Evolutionary conservation across 164 flowering plant genomes (phyloP), one percentile per base, ranked within the genome.

Genomic region (Magnolia officinalis): DNA sequence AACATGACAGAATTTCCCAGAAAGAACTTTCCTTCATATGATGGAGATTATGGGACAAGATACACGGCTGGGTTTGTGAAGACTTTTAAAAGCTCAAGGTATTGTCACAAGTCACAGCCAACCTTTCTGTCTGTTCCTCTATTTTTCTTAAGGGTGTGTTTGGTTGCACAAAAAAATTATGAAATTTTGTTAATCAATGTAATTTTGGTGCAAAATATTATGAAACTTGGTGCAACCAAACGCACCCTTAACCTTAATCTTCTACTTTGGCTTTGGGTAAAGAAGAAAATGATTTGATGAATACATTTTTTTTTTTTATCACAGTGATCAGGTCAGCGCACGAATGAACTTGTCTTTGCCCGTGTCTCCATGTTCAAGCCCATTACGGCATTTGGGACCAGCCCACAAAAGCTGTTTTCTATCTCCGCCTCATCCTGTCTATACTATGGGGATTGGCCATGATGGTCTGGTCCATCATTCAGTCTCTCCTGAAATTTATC

Each of bases 341-440:
- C 78, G 85, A 63, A 29, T 75, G 77, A 83, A 80, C 69, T 70
- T 78, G 77, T 83, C 85, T 29, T 71, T 83, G 71, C 85, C 83
- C 1, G 83, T 83, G 26, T 80, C 83, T 61, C 85, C 85, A 8
- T 78, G 81, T 71, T 78, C 85, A 71, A 83, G 85, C 70, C 85
- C 85, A 67, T 61, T 83, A 67, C 72, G 82, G 51, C 86, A 85
- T 16, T 63, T 74, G 52, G 90, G 88, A 63, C 81, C 90, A 2
- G 79, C 89, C 14, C 80, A 85, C 70, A 82, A 70, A 78, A 92
- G 86, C 74, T 86, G 84, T 76, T 86, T 83, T 65, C 85, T 89
- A n/a, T 89, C 98, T 49, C 96, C 97, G 71, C 95, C 91, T 59
- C 45, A 37, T 37, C 90, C 92, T 14, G 37, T 85, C 64, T 87